Evolutionary conservation across 495 filamentous ascomycete species (phyloP), one percentile per base, ranked within the genome.

Genomic region (Tetracladium setigerum): DNA sequence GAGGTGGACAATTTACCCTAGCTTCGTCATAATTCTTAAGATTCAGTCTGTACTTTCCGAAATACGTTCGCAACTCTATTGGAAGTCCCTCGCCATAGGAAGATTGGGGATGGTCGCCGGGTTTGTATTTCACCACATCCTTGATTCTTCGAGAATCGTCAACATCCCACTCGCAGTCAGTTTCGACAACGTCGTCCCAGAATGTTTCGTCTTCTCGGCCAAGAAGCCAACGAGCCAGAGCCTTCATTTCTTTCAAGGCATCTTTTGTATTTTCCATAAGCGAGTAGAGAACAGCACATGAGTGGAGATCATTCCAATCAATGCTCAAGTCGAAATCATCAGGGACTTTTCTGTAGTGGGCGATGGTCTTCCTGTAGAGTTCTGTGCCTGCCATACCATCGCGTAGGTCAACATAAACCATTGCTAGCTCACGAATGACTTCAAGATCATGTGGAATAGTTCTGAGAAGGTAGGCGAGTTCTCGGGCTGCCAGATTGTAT

Each of bases 101-200:
- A 17, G 76, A 71, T 11, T 56, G 57, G 1, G 76, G 72, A 63
- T 79, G 83, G 44, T 62, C 58, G 5, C 74, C 75, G 1, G 65
- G 50, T 18, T 65, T 60, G 33, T 71, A 71, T 18, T 73, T 65
- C 12, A 76, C 67, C 27, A 79, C 72, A 31, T 68, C 68, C 33
- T 79, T 69, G 6, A 31, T 32, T 33, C 89, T 76, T 27, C 86
- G 81, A 2, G 72, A 70, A 65, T 90, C 78, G 22, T 80, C 74
- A 3, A 74, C 53, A 58, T 98, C 92, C 86, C 88, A 98, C 69
- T 98, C 92, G 47, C 89, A 76, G 63, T 98, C 92, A 59, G 97
- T 89, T 6, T 77, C 71, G 7, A 72, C 61, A 52, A 78, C 74
- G n/a, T 73, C 59, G 44, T 95, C 84, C 92, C 92, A 98, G 56